Evolutionary conservation across 257 asterid genomes (phyloP).

Genomic region (Fraxinus anomala): DNA sequence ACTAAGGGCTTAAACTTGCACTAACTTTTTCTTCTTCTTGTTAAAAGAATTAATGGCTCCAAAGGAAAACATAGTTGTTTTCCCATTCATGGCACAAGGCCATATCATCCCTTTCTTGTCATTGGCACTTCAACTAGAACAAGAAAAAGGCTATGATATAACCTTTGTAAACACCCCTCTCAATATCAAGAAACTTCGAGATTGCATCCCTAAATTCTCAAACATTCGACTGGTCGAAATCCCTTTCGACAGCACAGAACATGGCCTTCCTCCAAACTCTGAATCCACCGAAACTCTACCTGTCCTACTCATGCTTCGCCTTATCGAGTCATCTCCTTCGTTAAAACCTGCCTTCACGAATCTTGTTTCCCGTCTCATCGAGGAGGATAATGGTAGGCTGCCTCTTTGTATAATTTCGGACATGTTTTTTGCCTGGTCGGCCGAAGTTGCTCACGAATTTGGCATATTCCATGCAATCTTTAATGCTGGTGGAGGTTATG

Average conservation of each 20-base stretch:
- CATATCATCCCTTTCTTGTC: slow-evolving; percentile 35
- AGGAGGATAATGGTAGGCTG: neutral
- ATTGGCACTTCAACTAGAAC: slow-evolving; percentile 17
- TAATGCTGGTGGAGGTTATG: slow-evolving; percentile 39
- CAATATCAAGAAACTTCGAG: neutral
- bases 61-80: slow-evolving; percentile 24
- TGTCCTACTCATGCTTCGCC: neutral
- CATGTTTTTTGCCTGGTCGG: slow-evolving; percentile 45
- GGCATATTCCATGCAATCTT: slow-evolving; percentile 35
- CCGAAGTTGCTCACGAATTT: slow-evolving; percentile 33
- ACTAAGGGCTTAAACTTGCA: too few relatives aligned
- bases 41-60: neutral
- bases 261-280: slow-evolving; percentile 30
- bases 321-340: slow-evolving; percentile 25
- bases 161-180: slow-evolving; percentile 32
- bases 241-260: neutral
- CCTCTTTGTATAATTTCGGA: slow-evolving; percentile 43
- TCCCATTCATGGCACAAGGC: slow-evolving; percentile 38
- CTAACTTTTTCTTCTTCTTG: too few relatives aligned
- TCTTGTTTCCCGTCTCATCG: slow-evolving; percentile 22
- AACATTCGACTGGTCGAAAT: neutral
- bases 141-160: slow-evolving; percentile 20
- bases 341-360: slow-evolving; percentile 34
- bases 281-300: slow-evolving; percentile 32
- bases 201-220: neutral